Conservation (phyloP, 805 yeast genomes). For the Candida andamanensis region DNA sequence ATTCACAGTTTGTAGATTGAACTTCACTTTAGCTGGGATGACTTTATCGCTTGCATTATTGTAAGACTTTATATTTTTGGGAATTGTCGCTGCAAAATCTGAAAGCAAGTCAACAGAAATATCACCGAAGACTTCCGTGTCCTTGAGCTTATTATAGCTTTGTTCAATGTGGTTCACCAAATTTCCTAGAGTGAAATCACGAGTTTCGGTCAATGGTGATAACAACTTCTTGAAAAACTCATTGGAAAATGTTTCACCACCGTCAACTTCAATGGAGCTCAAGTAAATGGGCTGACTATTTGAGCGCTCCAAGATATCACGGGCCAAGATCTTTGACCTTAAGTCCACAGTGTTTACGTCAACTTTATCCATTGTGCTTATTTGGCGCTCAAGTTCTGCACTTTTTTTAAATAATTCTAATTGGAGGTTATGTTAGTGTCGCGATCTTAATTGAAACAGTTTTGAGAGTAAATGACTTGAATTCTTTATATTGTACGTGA, state of each 20-base stretch:
- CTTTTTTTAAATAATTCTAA: too few relatives aligned
- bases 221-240: constrained; percentile 44
- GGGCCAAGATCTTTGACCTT: constrained; percentile 18
- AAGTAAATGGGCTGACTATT: constrained; percentile 32
- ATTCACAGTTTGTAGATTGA: constrained; percentile 37
- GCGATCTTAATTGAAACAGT: too few relatives aligned
- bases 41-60: constrained; percentile 29
- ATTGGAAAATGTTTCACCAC: constrained; percentile 41
- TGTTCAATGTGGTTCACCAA: constrained; percentile 29
- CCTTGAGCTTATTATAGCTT: constrained; percentile 30
- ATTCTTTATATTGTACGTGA: too few relatives aligned
- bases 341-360: constrained; percentile 12
- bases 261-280: constrained; percentile 33
- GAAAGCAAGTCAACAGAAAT: constrained; percentile 37
- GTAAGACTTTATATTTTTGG: constrained; percentile 21
- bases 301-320: constrained; percentile 26
- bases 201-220: constrained; percentile 35
- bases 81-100: constrained; percentile 27
- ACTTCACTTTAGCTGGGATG: constrained; percentile 42
- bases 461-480: too few relatives aligned
- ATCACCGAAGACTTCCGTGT: constrained; percentile 43
- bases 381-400: too few relatives aligned
- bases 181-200: constrained; percentile 40
- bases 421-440: too few relatives aligned
- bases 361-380: constrained; percentile 5